Evolutionary conservation across 306 rosid genomes (phyloP), one percentile per base, ranked within the genome.

Genomic region (Citrullus amarus): DNA sequence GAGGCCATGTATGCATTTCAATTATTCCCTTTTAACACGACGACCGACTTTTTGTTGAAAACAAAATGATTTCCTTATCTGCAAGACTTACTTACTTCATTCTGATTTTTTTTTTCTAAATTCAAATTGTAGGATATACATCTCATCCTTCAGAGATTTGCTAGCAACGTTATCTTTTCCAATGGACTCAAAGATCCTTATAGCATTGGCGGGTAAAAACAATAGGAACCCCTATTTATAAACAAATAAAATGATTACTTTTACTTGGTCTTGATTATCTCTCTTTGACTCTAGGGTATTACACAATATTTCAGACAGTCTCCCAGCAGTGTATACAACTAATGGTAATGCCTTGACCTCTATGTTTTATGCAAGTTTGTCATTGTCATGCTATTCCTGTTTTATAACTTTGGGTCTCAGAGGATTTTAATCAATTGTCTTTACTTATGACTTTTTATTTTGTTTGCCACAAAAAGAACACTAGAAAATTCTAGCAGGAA

Each of bases 111-210:
- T 25, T 28, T 41, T 60, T 25, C 11, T 44, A 9, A 51, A 75
- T 56, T 66, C 28, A 36, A 44, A 57, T 68, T 72, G 75, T 83
- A 91, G 92, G 84, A 88, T 77, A 69, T 88, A 78, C 82, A 87
- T 75, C 41, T 83, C 82, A 73, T 79, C 18, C 93, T 91, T 60
- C 51, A 77, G 4, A 88, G 62, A 36, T 91, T 88, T 71, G 92
- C 77, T 0, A 86, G 93, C 85, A 88, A 89, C 83, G 89, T 91
- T 15, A 86, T 91, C 44, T 89, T 91, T 89, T 89, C 91, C 1
- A 91, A 91, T 80, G 96, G 93, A 51, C 81, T 91, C 8, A 83
- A 62, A 85, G 92, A 91, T 76, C 93, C 93, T 44, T 91, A 76
- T 5, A 87, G 96, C 30, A 82, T 67, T 44, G 90, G 92, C 82